These are phyloP conservation scores for Dictyostelium firmibasis DNA, from an alignment of 78 protist species.

Conservation along the genomic window DNA sequence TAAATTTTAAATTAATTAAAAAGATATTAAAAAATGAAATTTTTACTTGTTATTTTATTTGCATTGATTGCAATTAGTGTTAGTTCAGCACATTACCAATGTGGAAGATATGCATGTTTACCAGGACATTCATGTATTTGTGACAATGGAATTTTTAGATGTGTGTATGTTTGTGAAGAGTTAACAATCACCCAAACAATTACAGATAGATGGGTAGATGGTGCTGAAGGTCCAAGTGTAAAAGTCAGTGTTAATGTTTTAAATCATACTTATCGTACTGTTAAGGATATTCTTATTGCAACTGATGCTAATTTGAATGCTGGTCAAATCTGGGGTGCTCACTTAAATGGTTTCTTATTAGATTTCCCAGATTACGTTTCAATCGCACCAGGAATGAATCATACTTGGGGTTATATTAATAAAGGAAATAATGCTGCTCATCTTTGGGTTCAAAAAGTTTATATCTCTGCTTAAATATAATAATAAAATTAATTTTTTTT, in stretches of 20 bases:
- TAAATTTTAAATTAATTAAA: no score
- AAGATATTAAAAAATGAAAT: background rate
- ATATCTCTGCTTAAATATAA: background rate
- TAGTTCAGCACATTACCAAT: background rate
- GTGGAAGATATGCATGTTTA: background rate
- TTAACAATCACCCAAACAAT: background rate
- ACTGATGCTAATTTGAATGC: background rate
- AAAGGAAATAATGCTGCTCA: background rate
- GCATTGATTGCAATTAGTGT: constrained; percentile 5
- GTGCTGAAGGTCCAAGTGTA: background rate
- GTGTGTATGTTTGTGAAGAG: constrained; percentile 8
- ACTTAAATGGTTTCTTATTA: background rate
- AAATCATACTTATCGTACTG: background rate
- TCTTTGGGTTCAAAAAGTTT: background rate
- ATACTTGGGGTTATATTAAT: constrained; percentile 22
- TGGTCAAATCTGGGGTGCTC: background rate
- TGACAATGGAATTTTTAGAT: constrained; percentile 1
- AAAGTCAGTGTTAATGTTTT: constrained; percentile 9
- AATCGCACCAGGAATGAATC: background rate
- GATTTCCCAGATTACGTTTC: background rate
- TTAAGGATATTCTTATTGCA: constrained; percentile 16
- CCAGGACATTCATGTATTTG: constrained; percentile 8
- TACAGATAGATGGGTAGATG: constrained; percentile 2
- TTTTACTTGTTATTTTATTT: background rate
- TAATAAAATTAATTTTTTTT: no score